These are phyloP conservation scores for Lipomyces yamanashiensis DNA, from an alignment of 805 yeast species.

Conservation along the genomic window DNA sequence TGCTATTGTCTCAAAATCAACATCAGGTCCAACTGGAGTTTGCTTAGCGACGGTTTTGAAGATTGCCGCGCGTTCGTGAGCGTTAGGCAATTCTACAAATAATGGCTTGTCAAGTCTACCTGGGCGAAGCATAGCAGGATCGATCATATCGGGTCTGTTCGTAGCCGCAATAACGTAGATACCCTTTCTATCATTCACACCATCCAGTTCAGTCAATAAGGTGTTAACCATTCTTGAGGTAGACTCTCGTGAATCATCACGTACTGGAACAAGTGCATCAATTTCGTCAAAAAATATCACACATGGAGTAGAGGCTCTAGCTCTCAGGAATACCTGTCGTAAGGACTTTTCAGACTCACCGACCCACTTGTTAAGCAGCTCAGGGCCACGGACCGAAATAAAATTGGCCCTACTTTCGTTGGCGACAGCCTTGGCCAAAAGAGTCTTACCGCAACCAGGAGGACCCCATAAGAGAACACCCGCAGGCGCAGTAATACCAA, in stretches of 20 bases:
- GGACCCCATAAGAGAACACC: conserved; percentile 99
- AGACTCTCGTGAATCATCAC: conserved; percentile 87
- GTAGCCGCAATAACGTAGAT: conserved; percentile 96
- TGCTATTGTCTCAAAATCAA: conserved; percentile 67
- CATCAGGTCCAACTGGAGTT: conserved; percentile 71
- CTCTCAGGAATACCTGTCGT: conserved; percentile 89
- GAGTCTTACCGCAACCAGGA: conserved; percentile 98
- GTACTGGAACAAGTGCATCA: conserved; percentile 92
- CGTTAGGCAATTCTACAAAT: conserved; percentile 85
- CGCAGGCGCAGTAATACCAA: conserved; percentile 95
- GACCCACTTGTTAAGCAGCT: conserved; percentile 87
- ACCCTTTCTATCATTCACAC: conserved; percentile 88
- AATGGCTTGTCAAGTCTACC: conserved; percentile 93
- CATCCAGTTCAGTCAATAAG: conserved; percentile 90
- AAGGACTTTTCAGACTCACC: conserved; percentile 96
- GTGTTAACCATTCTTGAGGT: conserved; percentile 95
- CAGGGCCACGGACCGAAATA: conserved; percentile 95
- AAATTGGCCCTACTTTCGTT: conserved; percentile 96
- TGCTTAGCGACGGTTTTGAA: conserved; percentile 67
- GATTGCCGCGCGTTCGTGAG: conserved; percentile 79
- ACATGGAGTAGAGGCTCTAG: conserved; percentile 91
- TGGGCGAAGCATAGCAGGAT: conserved; percentile 96
- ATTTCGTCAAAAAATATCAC: conserved; percentile 94
- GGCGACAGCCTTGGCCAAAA: conserved; percentile 96
- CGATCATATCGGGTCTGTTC: conserved; percentile 97